Conservation (phyloP, 768 basidiomycete genomes). For the Lentinula detonsa region DNA sequence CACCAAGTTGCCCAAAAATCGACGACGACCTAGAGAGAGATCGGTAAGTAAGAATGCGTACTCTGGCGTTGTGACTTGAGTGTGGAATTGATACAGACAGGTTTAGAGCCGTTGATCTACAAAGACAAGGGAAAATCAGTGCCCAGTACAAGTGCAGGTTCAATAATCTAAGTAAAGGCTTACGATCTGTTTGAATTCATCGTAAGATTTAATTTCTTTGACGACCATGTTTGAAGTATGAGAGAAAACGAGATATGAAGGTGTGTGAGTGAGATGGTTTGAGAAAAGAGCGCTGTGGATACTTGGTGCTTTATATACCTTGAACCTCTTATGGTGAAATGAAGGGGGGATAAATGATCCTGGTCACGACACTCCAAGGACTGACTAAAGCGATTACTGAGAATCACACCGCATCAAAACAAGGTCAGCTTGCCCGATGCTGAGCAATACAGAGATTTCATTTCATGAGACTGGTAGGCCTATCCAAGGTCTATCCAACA, state of each 20-base stretch:
- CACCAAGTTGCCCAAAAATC: conserved; percentile 82
- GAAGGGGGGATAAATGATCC: not conserved
- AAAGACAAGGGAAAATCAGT: conserved; percentile 1
- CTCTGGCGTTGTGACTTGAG: no score
- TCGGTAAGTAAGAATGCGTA: not conserved
- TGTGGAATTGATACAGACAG: not conserved
- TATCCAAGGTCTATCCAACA: not conserved
- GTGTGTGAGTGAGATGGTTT: not conserved
- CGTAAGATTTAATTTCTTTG: conserved; percentile 25
- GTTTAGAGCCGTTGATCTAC: conserved; percentile 41
- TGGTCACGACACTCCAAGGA: not conserved
- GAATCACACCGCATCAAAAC: not conserved
- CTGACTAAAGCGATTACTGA: conserved; percentile 2
- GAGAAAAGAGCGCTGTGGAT: not conserved
- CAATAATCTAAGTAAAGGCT: conserved; percentile 16
- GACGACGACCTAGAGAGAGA: conserved; percentile 32
- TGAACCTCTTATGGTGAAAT: not conserved
- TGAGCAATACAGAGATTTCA: not conserved
- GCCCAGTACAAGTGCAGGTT: not conserved
- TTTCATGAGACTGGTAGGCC: no score
- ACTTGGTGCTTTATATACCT: not conserved
- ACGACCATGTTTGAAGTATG: conserved; percentile 28
- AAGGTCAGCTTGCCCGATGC: not conserved
- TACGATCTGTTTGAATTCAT: conserved; percentile 39
- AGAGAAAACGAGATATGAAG: not conserved